A percentile compares a stretch with the other conserved stretches of the same genome.
phyloP scores from a whole-genome alignment of 176 grass and related monocot species.

The Dactylis glomerata region DNA sequence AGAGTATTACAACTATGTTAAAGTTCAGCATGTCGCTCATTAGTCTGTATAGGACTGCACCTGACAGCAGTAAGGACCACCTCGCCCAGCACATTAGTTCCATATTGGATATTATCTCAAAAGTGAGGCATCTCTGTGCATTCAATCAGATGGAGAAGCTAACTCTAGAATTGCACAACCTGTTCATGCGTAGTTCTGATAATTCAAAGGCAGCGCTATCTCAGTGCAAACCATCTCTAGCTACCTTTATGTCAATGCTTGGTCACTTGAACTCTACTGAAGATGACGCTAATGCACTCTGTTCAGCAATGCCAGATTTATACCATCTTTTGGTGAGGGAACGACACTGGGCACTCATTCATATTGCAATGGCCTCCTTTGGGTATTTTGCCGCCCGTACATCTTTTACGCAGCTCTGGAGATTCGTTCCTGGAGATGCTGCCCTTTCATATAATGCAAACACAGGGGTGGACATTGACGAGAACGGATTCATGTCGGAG shows the following conservation, averaged over 20 bases:
- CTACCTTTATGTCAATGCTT: slow-evolving; percentile 76
- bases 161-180: slow-evolving; percentile 50
- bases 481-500: slow-evolving; percentile 77
- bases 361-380: slow-evolving; percentile 71
- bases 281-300: slow-evolving; percentile 50
- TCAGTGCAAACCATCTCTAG: slow-evolving; percentile 68
- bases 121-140: slow-evolving; percentile 50
- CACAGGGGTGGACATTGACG: slow-evolving; percentile 49
- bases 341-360: slow-evolving; percentile 71
- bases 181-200: slow-evolving; percentile 43
- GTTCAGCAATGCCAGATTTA: slow-evolving; percentile 60
- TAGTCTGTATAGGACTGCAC: slow-evolving; percentile 53
- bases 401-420: slow-evolving; percentile 82
- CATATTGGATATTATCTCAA: slow-evolving; percentile 70
- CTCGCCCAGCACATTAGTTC: slow-evolving; percentile 61
- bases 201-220: slow-evolving; percentile 43
- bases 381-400: slow-evolving; percentile 81
- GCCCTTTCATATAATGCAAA: slow-evolving; percentile 70
- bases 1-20: slow-evolving; percentile 43
- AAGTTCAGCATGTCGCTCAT: slow-evolving; percentile 64
- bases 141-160: slow-evolving; percentile 64
- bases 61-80: slow-evolving; percentile 37
- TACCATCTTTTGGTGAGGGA: slow-evolving; percentile 76
- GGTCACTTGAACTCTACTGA: slow-evolving; percentile 64
- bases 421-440: slow-evolving; percentile 68